Percentiles rank a stretch among this genome's conserved stretches.
These are phyloP conservation scores for Astrothelium subdiscretum DNA, from an alignment of 495 filamentous ascomycete species.

Conservation along the genomic window DNA sequence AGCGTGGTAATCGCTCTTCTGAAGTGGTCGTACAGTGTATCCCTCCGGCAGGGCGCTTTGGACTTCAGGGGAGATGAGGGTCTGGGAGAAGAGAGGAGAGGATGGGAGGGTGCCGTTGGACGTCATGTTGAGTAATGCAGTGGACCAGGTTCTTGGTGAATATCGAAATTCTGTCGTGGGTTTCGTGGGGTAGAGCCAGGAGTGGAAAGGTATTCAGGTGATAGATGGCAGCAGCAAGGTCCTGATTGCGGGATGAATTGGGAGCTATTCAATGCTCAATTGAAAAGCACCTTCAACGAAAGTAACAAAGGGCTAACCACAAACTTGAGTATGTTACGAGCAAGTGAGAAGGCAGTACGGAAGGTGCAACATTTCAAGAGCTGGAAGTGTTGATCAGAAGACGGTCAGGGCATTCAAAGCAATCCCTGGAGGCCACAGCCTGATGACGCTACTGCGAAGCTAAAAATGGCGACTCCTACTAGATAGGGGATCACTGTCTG, in stretches of 20 bases:
- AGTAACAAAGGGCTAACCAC: too few relatives aligned
- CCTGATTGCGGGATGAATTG: neutral
- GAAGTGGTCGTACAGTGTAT: conserved; percentile 74
- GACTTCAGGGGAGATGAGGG: conserved; percentile 68
- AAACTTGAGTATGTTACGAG: too few relatives aligned
- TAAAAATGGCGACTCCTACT: too few relatives aligned
- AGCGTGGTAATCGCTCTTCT: conserved; percentile 60
- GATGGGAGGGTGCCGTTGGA: conserved; percentile 23
- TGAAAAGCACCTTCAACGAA: too few relatives aligned
- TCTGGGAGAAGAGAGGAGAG: conserved; percentile 58
- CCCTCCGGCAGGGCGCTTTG: conserved; percentile 58
- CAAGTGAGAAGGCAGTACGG: too few relatives aligned
- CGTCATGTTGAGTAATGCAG: conserved; percentile 7
- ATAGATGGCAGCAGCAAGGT: too few relatives aligned
- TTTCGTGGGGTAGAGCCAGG: neutral
- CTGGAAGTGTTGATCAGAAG: neutral
- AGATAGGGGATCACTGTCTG: too few relatives aligned
- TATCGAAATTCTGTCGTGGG: neutral
- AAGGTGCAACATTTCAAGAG: too few relatives aligned
- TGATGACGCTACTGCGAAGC: neutral
- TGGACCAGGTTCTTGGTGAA: neutral
- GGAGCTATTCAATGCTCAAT: neutral
- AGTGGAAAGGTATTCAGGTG: too few relatives aligned
- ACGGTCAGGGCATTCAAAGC: neutral
- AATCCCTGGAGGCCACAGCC: neutral